Evolutionary conservation across 148 eudicot species (phyloP).

Genomic region (Talinum fruticosum): DNA sequence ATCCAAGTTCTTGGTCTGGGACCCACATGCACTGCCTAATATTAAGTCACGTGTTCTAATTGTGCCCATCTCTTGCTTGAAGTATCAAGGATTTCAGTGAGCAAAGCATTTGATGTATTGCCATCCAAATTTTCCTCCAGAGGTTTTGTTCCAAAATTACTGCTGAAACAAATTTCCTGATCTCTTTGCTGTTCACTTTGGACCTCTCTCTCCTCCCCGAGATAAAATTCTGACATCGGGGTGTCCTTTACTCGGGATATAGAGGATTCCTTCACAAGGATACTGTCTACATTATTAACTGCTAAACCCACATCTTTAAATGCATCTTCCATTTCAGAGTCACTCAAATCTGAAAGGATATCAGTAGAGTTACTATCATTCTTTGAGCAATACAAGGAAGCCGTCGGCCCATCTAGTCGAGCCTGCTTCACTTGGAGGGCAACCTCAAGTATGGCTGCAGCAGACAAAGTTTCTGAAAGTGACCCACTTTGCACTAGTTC

Average conservation of each 20-base stretch:
- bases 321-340: conserved; percentile 61
- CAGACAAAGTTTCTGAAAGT: conserved; percentile 29
- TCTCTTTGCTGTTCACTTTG: conserved; percentile 25
- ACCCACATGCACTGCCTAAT: conserved; percentile 13
- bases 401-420: conserved; percentile 41
- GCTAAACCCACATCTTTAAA: conserved; percentile 68
- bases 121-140: background rate
- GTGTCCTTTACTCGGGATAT: conserved; percentile 66
- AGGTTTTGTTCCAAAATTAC: conserved; percentile 19
- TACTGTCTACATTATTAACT: conserved; percentile 19
- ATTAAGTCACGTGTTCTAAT: conserved; percentile 13
- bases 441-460: conserved; percentile 65
- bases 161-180: conserved; percentile 16
- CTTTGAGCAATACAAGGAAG: conserved; percentile 20
- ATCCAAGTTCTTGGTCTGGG: conserved; percentile 21
- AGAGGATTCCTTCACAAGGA: conserved; percentile 27
- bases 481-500: conserved; percentile 41
- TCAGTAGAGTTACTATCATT: conserved; percentile 34
- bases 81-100: conserved; percentile 18
- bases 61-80: conserved; percentile 20
- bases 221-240: conserved; percentile 34
- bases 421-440: conserved; percentile 78
- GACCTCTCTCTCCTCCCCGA: conserved; percentile 30
- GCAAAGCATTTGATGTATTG: conserved; percentile 11
- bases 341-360: conserved; percentile 56